Evolutionary conservation across 176 grass and related monocot genomes (phyloP).

Genomic region (Musa itinerans): DNA sequence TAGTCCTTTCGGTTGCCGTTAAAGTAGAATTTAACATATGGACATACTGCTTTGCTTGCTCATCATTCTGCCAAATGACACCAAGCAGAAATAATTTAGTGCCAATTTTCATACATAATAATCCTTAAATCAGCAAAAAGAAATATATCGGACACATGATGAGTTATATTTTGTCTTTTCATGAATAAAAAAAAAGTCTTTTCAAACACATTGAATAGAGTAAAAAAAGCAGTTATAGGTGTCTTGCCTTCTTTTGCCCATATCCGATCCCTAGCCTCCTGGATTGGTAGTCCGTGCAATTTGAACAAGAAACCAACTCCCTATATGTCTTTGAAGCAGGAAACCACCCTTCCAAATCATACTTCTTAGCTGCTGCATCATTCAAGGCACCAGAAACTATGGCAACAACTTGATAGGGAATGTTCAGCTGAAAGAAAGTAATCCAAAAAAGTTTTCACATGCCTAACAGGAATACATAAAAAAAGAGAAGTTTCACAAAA

Average conservation of each 20-base stretch:
- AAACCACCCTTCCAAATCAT: conserved; percentile 97
- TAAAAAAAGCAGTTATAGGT: background rate
- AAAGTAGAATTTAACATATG: conserved; percentile 91
- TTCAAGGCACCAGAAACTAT: conserved; percentile 93
- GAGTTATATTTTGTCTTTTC: no score
- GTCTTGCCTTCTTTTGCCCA: conserved; percentile 76
- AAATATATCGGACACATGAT: background rate
- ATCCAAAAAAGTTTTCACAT: background rate
- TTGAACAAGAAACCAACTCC: conserved; percentile 91
- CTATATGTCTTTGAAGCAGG: conserved; percentile 79
- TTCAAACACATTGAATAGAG: background rate
- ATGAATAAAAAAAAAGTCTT: background rate
- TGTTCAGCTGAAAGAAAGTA: conserved; percentile 46
- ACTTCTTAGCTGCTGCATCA: conserved; percentile 92
- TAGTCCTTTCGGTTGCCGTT: conserved; percentile 79
- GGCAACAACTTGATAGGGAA: conserved; percentile 80
- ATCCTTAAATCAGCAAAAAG: background rate
- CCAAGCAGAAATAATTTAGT: background rate
- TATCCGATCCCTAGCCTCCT: conserved; percentile 80
- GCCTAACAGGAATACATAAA: background rate
- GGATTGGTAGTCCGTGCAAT: conserved; percentile 91
- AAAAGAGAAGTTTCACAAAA: background rate
- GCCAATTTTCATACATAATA: background rate
- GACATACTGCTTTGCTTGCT: conserved; percentile 80
- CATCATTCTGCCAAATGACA: conserved; percentile 48